Conservation (phyloP, 2,329 filamentous ascomycete genomes). For the Trichoderma endophyticum region DNA sequence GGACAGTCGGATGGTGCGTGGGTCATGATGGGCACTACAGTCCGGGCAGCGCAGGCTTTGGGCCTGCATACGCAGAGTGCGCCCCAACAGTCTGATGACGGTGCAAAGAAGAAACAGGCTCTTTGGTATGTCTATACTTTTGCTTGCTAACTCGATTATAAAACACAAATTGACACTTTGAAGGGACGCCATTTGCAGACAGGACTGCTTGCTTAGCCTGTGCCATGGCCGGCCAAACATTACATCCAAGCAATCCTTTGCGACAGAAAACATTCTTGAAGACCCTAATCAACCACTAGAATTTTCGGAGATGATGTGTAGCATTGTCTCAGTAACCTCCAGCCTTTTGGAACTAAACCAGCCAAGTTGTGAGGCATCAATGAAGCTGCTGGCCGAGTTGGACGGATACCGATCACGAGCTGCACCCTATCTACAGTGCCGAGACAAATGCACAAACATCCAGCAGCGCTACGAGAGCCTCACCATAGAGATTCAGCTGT, state of each 20-base stretch:
- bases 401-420: slow-evolving; percentile 8
- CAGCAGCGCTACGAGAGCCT: slow-evolving; percentile 13
- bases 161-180: neutral
- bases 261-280: neutral
- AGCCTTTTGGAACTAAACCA: neutral
- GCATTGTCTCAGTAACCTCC: neutral
- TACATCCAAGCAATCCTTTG: neutral
- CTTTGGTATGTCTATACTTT: neutral
- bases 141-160: neutral
- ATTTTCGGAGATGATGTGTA: neutral
- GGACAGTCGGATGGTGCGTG: slow-evolving; percentile 15
- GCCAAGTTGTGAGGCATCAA: neutral
- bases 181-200: slow-evolving; percentile 7
- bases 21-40: slow-evolving; percentile 13
- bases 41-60: slow-evolving; percentile 13
- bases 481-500: neutral
- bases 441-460: slow-evolving; percentile 2
- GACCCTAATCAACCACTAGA: neutral
- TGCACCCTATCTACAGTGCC: neutral
- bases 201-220: slow-evolving; percentile 11
- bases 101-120: neutral
- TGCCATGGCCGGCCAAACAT: slow-evolving; percentile 13
- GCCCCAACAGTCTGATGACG: neutral
- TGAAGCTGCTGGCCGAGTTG: neutral
- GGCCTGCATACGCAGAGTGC: neutral